A percentile compares a stretch with the other conserved stretches of the same genome.
These are phyloP conservation scores for Daedalea quercina DNA, from an alignment of 768 basidiomycete genomes.

Conservation along the genomic window DNA sequence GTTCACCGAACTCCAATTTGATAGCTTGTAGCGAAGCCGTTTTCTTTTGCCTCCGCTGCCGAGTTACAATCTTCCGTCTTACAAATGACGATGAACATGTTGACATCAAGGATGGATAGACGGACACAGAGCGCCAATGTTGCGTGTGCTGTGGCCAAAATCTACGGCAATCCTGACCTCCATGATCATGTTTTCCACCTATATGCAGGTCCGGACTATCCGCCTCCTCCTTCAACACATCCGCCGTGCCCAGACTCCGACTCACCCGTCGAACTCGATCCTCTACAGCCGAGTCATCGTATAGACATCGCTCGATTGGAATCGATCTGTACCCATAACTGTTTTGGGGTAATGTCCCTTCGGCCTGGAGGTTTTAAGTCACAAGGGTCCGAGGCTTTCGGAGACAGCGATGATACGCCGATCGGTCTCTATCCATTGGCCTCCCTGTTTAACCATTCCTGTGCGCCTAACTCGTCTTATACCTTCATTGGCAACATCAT, in stretches of 20 bases:
- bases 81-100: constrained; percentile 6
- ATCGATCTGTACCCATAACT: constrained; percentile 18
- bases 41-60: constrained; percentile 12
- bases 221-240: constrained; percentile 12
- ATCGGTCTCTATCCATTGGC: constrained; percentile 23
- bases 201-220: constrained; percentile 20
- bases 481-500: constrained; percentile 23
- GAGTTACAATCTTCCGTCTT: constrained; percentile 6
- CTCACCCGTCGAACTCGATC: background rate
- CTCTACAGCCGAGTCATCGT: constrained; percentile 2
- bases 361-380: background rate
- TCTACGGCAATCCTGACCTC: constrained; percentile 19
- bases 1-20: background rate
- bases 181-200: constrained; percentile 16
- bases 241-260: constrained; percentile 2
- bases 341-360: constrained; percentile 9
- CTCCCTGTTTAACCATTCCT: constrained; percentile 30
- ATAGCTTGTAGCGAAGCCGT: constrained; percentile 24
- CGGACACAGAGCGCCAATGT: constrained; percentile 8
- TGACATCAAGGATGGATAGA: constrained; percentile 2
- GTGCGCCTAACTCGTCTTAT: constrained; percentile 19
- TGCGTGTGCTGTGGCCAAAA: constrained; percentile 7
- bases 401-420: background rate
- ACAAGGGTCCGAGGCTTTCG: background rate
- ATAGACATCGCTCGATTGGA: constrained; percentile 23